Evolutionary conservation across 495 filamentous ascomycete genomes (phyloP).

Genomic region (Podospora bellae-mahoneyi): DNA sequence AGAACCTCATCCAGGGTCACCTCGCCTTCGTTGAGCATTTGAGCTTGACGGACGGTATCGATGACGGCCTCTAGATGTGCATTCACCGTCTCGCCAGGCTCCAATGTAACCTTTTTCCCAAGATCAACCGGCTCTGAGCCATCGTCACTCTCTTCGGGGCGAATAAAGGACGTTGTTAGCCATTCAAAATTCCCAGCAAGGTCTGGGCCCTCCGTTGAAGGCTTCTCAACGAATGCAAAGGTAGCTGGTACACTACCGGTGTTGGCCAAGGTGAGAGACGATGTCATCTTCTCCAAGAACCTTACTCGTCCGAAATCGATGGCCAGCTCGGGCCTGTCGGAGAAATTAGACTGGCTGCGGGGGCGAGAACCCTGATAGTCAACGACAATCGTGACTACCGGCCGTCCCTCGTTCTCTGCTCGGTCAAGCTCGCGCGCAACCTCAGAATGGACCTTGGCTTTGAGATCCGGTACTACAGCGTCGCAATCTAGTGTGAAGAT

Average conservation of each 20-base stretch:
- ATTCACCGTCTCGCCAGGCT: conserved; percentile 78
- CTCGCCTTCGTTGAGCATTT: conserved; percentile 65
- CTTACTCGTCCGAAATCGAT: conserved; percentile 74
- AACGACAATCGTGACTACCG: conserved; percentile 77
- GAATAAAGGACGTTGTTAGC: conserved; percentile 63
- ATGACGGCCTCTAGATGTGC: conserved; percentile 64
- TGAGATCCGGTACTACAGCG: conserved; percentile 76
- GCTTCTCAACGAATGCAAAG: conserved; percentile 70
- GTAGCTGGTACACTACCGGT: conserved; percentile 75
- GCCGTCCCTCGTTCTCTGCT: conserved; percentile 87
- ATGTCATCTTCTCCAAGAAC: conserved; percentile 60
- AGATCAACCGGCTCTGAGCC: conserved; percentile 41
- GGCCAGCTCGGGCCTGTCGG: conserved; percentile 37
- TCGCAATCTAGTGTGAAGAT: conserved; percentile 80
- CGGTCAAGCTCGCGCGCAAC: conserved; percentile 85
- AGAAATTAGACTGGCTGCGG: conserved; percentile 13
- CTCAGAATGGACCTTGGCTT: conserved; percentile 77
- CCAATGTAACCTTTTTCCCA: conserved; percentile 55
- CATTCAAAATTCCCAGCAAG: conserved; percentile 52
- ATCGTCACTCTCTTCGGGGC: conserved; percentile 33
- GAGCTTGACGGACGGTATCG: conserved; percentile 58
- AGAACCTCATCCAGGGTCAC: conserved; percentile 76
- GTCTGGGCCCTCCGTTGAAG: conserved; percentile 47
- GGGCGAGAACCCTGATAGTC: conserved; percentile 48
- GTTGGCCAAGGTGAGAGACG: conserved; percentile 81